Evolutionary conservation across 257 asterid species (phyloP), one percentile per base, ranked within the genome.

Genomic region (Ilex aquifolium): DNA sequence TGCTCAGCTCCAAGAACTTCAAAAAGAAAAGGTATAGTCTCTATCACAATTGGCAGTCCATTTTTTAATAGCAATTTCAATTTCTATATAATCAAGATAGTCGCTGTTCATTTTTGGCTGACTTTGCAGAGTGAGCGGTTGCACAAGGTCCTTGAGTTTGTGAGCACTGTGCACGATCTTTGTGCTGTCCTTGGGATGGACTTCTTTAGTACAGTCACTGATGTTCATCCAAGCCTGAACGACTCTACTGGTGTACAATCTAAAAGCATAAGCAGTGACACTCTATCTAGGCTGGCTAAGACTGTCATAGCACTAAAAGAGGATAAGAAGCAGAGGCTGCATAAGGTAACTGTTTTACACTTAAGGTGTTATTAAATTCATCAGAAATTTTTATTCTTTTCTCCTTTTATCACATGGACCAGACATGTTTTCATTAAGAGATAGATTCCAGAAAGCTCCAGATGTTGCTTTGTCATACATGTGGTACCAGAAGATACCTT

Each of bases 171-270:
- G 61, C 99, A 90, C 46, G 96, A 87, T 78, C 95, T 93, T 31
- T 90, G 97, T 80, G 96, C 87, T 32, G 99, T 93, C 44, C 97
- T 93, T 72, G 96, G 96, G 56, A 61, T 85, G 87, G 97, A 90
- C 76, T 90, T 93, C 77, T 68, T 75, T 51, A 80, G 83, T 42
- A 85, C 95, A 6, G 94, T 90, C 68, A 79, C 95, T 4, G 90
- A 87, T 68, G 99, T 90, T 69, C 99, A 93, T 65, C 95, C 97
- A 46, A 93, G 97, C 85, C 74, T 93, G 69, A 79, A 80, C 56
- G 95, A 87, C 66, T 74, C 94, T 44, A 75, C 77, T 49, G 88
- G 90, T 65, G 89, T 85, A 44, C 96, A 90, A 55, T 87, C 95
- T 65, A 87, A 85, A 72, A 90, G 99, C 87, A 90, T 93, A 64